Conservation (phyloP, 2,329 filamentous ascomycete species). For the Dactylonectria macrodidyma region DNA sequence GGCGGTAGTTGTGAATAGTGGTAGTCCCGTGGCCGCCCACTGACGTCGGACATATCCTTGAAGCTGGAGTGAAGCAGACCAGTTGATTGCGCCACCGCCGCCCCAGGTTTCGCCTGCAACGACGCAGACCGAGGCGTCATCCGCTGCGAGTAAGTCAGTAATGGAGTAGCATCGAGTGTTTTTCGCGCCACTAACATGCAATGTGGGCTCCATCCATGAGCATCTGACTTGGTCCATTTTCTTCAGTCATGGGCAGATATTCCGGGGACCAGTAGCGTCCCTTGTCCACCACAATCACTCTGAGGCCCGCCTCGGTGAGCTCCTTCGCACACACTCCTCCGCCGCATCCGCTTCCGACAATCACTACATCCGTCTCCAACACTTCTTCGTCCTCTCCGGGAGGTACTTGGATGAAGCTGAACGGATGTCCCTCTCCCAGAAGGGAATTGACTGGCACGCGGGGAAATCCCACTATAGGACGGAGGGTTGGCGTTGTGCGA, state of each 20-base stretch:
- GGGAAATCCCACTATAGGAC: constrained; percentile 11
- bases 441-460: constrained; percentile 11
- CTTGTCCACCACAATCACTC: constrained; percentile 83
- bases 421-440: constrained; percentile 11
- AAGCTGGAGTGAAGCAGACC: constrained; percentile 73
- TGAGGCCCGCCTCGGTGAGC: constrained; percentile 77
- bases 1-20: constrained; percentile 77
- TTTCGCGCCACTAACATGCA: background rate
- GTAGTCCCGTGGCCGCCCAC: constrained; percentile 76
- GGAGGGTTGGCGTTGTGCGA: constrained; percentile 16
- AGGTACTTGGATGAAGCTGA: constrained; percentile 68
- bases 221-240: constrained; percentile 15
- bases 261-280: constrained; percentile 76
- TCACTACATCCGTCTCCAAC: constrained; percentile 81
- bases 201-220: constrained; percentile 23
- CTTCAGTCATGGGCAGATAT: constrained; percentile 75
- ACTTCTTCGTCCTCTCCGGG: constrained; percentile 59
- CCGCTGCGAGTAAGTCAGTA: constrained; percentile 2
- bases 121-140: constrained; percentile 69
- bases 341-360: constrained; percentile 86
- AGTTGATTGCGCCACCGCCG: constrained; percentile 86
- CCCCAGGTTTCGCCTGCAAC: constrained; percentile 80
- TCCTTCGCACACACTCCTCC: constrained; percentile 83
- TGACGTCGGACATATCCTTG: constrained; percentile 81
- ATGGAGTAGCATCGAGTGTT: background rate